Conservation (phyloP, 2,329 filamentous ascomycete species). For the Botrytis medusae region DNA sequence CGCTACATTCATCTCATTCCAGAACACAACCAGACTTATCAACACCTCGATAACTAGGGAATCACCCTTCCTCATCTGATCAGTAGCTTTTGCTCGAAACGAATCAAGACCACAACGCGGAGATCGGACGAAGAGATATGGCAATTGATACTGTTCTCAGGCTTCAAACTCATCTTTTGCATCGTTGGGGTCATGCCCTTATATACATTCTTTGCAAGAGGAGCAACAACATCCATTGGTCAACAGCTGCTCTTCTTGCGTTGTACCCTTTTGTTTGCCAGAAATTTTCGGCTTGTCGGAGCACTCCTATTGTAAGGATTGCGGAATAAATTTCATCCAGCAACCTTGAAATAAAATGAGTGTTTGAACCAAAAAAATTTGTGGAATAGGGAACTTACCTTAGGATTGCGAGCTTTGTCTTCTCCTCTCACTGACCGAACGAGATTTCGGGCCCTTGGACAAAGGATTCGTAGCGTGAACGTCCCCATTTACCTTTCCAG, state of each 20-base stretch:
- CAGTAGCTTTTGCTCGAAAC: accelerated
- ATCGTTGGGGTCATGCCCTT: background rate
- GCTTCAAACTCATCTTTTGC: background rate
- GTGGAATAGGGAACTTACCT: background rate
- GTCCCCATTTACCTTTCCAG: background rate
- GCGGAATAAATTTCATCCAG: background rate
- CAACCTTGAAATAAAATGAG: background rate
- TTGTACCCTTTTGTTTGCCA: background rate
- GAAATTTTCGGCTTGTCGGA: background rate
- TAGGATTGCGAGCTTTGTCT: background rate
- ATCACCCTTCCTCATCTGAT: background rate
- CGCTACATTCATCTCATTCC: background rate
- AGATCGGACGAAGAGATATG: background rate
- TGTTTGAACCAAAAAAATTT: background rate
- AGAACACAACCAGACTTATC: background rate
- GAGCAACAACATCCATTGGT: background rate
- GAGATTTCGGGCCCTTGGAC: background rate
- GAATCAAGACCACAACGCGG: background rate
- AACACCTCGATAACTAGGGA: background rate
- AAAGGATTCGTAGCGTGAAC: background rate
- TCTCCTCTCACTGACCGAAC: background rate
- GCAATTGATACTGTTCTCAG: background rate
- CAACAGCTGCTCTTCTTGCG: background rate
- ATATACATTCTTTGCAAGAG: background rate
- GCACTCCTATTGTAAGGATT: background rate